phyloP scores from a whole-genome alignment of 352 stramenopile species.

The Globisporangium barbulae region DNA sequence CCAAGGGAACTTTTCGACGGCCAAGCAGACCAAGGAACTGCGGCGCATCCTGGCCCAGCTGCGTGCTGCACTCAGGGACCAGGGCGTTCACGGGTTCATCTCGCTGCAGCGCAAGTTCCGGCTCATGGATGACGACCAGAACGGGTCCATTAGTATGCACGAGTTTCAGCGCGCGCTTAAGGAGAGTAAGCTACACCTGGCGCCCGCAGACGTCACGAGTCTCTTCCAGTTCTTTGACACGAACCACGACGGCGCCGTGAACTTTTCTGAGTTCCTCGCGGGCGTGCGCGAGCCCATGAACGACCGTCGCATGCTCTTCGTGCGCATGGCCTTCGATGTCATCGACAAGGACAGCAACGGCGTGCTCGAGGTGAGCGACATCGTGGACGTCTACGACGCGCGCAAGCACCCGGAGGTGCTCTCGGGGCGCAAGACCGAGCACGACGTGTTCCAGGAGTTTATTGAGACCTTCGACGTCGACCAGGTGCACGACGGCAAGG shows the following conservation, averaged over 20 bases:
- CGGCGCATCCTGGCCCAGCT: conserved; percentile 53
- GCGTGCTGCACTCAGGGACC: conserved; percentile 50
- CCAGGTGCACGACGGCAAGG: conserved; percentile 45
- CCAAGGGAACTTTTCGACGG: conserved; percentile 19
- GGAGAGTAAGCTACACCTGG: conserved; percentile 50
- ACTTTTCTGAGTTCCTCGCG: conserved; percentile 83
- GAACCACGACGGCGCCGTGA: conserved; percentile 80
- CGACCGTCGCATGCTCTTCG: conserved; percentile 62
- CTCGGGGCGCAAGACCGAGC: conserved; percentile 64
- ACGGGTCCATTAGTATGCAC: conserved; percentile 56
- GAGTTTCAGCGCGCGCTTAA: conserved; percentile 79
- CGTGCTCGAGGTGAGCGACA: conserved; percentile 62
- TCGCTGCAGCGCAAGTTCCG: conserved; percentile 72
- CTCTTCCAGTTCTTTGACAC: conserved; percentile 86
- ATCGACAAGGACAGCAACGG: conserved; percentile 81
- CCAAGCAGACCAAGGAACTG: conserved; percentile 60
- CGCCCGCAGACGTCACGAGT: conserved; percentile 44
- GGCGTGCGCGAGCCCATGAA: conserved; percentile 85
- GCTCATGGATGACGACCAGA: conserved; percentile 71
- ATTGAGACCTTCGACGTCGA: conserved; percentile 77
- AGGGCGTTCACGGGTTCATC: conserved; percentile 71
- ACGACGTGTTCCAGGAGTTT: conserved; percentile 81
- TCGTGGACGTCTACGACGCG: conserved; percentile 81
- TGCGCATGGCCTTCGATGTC: conserved; percentile 85
- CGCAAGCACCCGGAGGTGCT: conserved; percentile 83